Evolutionary conservation across 1,284 basidiomycete genomes (phyloP).

Genomic region (Ustilago shanxiensis): DNA sequence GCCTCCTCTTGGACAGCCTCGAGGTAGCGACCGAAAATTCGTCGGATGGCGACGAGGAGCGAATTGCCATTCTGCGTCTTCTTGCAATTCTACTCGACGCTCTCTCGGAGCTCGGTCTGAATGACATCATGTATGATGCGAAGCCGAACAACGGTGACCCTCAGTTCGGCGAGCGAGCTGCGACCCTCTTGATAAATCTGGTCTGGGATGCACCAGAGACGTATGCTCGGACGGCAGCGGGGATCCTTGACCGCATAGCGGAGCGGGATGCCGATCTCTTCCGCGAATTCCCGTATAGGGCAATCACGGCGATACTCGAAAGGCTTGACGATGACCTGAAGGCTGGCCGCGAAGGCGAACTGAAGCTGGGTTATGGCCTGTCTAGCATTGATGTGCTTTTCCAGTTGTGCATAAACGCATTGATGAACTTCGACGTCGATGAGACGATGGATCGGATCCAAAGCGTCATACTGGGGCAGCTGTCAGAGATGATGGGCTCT

Average conservation of each 20-base stretch:
- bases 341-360: no score
- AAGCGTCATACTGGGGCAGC: constrained; percentile 4
- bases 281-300: no score
- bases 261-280: no score
- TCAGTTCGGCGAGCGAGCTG: not conserved
- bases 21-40: not conserved
- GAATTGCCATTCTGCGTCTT: not conserved
- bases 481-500: constrained; percentile 8
- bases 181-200: not conserved
- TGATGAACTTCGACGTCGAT: no score
- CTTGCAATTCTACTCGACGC: constrained; percentile 27
- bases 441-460: no score
- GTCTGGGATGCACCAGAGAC: constrained; percentile 12
- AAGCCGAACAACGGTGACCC: no score
- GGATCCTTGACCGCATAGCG: constrained; percentile 24
- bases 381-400: no score
- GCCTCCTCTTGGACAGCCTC: constrained; percentile 16
- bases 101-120: constrained; percentile 5
- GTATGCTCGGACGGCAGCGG: constrained; percentile 8
- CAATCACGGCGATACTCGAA: no score
- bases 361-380: no score
- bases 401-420: no score
- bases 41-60: not conserved
- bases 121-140: no score
- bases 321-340: no score